phyloP scores from a whole-genome alignment of 495 filamentous ascomycete genomes.

The Cercophora newfieldiana region DNA sequence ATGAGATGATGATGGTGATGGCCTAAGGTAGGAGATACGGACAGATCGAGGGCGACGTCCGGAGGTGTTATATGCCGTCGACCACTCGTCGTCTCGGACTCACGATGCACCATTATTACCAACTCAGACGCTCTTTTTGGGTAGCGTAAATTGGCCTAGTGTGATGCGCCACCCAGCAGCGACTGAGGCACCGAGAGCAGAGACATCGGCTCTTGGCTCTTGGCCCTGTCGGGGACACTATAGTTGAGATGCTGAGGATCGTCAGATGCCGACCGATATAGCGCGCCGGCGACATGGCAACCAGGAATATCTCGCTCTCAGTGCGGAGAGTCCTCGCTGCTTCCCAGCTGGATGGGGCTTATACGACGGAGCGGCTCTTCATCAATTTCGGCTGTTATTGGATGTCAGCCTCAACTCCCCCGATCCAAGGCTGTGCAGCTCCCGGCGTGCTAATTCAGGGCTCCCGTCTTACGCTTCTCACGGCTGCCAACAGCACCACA shows the following conservation, averaged over 20 bases:
- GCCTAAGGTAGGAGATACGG: too few species aligned
- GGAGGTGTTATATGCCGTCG: background rate
- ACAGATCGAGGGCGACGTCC: background rate
- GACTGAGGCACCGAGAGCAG: background rate
- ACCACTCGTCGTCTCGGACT: background rate
- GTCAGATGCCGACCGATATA: constrained; percentile 6
- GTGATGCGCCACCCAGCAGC: background rate
- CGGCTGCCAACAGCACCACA: background rate
- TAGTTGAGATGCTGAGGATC: constrained; percentile 2
- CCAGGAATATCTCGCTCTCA: background rate
- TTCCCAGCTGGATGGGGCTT: background rate
- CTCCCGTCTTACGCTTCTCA: background rate
- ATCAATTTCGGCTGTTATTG: constrained; percentile 4
- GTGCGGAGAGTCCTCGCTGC: background rate
- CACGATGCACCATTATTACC: background rate
- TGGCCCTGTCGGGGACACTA: background rate
- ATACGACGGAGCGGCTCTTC: background rate
- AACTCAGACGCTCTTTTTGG: background rate
- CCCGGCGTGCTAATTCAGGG: constrained; percentile 1
- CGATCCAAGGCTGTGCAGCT: constrained; percentile 4
- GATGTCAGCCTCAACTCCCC: constrained; percentile 5
- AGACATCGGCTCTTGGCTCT: background rate
- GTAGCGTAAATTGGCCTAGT: constrained; percentile 5
- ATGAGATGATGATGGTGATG: background rate
- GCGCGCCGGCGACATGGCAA: background rate